These are phyloP conservation scores for Arctostaphylos glauca DNA, from an alignment of 148 eudicot genomes.

Conservation along the genomic window DNA sequence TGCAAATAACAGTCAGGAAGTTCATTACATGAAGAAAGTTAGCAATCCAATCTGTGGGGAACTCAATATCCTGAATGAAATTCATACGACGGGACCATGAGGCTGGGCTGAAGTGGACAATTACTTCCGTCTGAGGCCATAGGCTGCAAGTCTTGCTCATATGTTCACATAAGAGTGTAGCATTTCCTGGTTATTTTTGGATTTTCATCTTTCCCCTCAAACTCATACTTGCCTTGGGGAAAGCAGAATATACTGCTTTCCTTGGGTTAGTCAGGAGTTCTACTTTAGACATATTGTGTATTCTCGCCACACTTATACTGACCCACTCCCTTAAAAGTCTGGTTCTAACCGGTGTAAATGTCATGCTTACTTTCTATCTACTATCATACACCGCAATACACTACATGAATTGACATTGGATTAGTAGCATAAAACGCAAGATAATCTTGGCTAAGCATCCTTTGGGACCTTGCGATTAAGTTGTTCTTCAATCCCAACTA, in stretches of 20 bases:
- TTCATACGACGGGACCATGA: background rate
- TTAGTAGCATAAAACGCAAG: background rate
- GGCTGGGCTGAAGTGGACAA: too few relatives aligned
- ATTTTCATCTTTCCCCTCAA: too few relatives aligned
- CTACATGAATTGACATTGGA: background rate
- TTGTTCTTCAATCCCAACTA: too few relatives aligned
- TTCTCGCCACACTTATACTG: background rate
- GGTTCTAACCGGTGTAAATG: background rate
- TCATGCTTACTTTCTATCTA: background rate
- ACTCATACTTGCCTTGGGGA: too few relatives aligned
- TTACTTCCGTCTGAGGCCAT: too few relatives aligned
- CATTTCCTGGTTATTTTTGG: too few relatives aligned
- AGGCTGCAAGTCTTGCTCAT: too few relatives aligned
- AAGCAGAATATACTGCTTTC: too few relatives aligned
- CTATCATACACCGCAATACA: background rate
- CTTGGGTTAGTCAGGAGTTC: too few relatives aligned
- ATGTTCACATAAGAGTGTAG: too few relatives aligned
- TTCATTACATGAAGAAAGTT: background rate
- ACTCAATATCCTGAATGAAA: background rate
- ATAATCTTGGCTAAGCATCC: background rate
- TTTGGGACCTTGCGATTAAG: background rate
- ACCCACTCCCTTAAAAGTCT: background rate
- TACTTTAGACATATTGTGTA: background rate
- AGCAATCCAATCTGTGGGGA: background rate
- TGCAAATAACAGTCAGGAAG: background rate